A percentile compares a stretch with the other conserved stretches of the same genome.
phyloP scores from a whole-genome alignment of 441 rosid species.

The Erysimum pusillum region DNA sequence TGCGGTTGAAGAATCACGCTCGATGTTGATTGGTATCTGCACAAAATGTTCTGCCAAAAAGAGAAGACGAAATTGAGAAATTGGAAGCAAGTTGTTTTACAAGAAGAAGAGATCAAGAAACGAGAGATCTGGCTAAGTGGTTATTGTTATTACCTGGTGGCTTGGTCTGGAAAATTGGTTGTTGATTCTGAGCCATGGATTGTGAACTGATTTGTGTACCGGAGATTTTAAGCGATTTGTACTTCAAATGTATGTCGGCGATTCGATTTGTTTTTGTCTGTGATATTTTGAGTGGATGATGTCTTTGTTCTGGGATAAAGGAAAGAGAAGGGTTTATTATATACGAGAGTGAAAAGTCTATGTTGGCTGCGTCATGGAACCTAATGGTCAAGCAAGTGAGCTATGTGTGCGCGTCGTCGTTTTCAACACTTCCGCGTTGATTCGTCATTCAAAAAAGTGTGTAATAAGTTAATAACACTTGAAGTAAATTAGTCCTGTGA shows the following conservation, averaged over 20 bases:
- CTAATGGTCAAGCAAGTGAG: constrained; percentile 36
- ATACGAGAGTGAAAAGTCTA: constrained; percentile 9
- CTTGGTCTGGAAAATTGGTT: constrained; percentile 42
- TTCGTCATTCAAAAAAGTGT: background rate
- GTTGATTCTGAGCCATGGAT: constrained; percentile 45
- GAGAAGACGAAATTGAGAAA: background rate
- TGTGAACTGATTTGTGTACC: background rate
- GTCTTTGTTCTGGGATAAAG: background rate
- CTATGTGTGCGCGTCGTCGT: constrained; percentile 36
- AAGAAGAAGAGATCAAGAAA: background rate
- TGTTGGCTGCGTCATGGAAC: constrained; percentile 28
- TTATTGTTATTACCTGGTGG: constrained; percentile 36
- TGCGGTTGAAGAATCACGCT: constrained; percentile 37
- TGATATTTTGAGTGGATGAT: constrained; percentile 12
- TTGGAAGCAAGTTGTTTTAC: background rate
- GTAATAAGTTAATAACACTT: background rate
- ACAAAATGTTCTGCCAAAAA: constrained; percentile 42
- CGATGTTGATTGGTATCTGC: constrained; percentile 44
- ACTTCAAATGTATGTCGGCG: constrained; percentile 14
- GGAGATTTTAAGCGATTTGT: too few relatives aligned
- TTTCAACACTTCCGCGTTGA: constrained; percentile 2
- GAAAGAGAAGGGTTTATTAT: constrained; percentile 15
- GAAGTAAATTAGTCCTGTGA: background rate
- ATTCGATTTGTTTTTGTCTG: background rate
- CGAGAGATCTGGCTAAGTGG: background rate